Evolutionary conservation across 768 basidiomycete genomes (phyloP).

Genomic region (Mycena kentingensis): DNA sequence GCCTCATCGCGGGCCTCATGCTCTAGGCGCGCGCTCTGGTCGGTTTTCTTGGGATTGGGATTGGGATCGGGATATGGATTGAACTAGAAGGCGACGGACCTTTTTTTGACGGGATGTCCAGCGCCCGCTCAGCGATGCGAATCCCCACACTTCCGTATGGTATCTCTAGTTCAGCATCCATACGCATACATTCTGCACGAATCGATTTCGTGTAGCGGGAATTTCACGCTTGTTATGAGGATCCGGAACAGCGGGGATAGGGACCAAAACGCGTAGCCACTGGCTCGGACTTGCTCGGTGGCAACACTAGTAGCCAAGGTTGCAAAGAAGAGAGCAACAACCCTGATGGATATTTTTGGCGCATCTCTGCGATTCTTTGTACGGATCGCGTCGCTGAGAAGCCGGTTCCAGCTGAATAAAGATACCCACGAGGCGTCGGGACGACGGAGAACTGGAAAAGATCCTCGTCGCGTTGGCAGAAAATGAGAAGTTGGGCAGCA

Average conservation of each 20-base stretch:
- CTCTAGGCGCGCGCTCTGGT: slow-evolving; percentile 14
- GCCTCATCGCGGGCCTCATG: slow-evolving; percentile 25
- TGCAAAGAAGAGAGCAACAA: too few relatives aligned
- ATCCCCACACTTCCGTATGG: too few relatives aligned
- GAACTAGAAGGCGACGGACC: neutral
- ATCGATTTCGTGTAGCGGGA: neutral
- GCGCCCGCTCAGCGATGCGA: too few relatives aligned
- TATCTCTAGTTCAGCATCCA: too few relatives aligned
- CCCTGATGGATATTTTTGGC: too few relatives aligned
- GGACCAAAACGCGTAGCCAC: neutral
- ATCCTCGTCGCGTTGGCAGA: neutral
- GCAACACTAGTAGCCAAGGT: too few relatives aligned
- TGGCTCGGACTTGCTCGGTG: neutral
- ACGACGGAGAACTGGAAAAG: too few relatives aligned
- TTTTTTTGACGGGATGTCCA: too few relatives aligned
- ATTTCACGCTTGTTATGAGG: neutral
- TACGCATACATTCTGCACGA: neutral
- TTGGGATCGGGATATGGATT: neutral
- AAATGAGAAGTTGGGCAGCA: neutral
- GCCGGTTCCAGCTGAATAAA: too few relatives aligned
- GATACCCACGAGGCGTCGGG: too few relatives aligned
- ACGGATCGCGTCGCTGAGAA: too few relatives aligned
- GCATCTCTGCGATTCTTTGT: too few relatives aligned
- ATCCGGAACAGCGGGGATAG: neutral
- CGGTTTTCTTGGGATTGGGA: neutral